Percentiles rank a stretch among this genome's conserved stretches.
Evolutionary conservation across 176 grass and related monocot species (phyloP).

Genomic region (Triticum timopheevii): DNA sequence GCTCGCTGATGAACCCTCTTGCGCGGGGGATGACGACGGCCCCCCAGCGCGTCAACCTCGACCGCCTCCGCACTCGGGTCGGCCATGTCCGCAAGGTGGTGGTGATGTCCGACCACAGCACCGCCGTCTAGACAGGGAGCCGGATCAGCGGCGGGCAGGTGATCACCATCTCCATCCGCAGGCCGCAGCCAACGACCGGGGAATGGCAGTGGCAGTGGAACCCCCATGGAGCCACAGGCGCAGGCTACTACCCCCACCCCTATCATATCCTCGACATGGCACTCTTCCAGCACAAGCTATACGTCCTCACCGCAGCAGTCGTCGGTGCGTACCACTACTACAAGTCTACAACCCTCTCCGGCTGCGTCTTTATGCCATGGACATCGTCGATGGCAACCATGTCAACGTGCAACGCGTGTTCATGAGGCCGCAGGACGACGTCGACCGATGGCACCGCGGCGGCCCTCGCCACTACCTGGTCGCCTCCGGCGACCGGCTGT

Average conservation of each 20-base stretch:
- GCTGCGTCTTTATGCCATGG: background rate
- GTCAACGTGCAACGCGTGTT: background rate
- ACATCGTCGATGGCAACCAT: background rate
- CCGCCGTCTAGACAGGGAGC: background rate
- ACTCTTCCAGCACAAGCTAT: background rate
- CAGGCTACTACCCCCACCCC: too few relatives aligned
- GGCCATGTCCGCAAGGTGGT: background rate
- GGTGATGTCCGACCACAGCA: background rate
- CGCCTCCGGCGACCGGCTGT: background rate
- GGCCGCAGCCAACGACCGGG: background rate
- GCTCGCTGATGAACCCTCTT: background rate
- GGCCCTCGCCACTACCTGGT: background rate
- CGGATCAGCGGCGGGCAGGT: too few relatives aligned
- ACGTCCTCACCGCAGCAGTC: background rate
- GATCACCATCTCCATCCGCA: background rate
- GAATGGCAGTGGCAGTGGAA: background rate
- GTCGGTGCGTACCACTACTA: too few relatives aligned
- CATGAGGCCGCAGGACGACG: background rate
- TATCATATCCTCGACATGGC: background rate
- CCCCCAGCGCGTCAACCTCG: background rate
- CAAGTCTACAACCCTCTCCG: too few relatives aligned
- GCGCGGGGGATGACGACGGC: too few relatives aligned
- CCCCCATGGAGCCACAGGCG: background rate
- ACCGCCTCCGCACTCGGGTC: background rate
- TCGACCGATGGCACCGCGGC: background rate